phyloP scores from a whole-genome alignment of 345 rosid genomes.

The Acer yangbiense region DNA sequence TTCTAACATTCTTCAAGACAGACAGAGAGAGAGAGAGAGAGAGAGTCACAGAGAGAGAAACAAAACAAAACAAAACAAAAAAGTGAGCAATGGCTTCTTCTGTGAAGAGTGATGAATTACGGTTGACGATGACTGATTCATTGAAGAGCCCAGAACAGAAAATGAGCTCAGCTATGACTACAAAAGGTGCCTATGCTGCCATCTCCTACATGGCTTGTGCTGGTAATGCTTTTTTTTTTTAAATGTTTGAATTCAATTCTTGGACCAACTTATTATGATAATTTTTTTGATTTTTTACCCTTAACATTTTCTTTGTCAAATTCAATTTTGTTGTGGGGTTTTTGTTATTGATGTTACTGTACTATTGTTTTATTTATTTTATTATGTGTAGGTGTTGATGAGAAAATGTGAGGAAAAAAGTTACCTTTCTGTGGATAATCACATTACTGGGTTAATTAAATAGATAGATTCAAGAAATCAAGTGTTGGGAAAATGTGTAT shows the following conservation, averaged over 20 bases:
- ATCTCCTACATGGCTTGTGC: conserved; percentile 59
- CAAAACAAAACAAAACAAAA: not conserved
- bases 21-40: not conserved
- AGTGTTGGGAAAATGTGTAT: not conserved
- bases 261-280: not conserved
- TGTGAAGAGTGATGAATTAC: conserved; percentile 19
- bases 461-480: not conserved
- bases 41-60: not conserved
- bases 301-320: not conserved
- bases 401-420: not conserved
- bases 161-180: conserved; percentile 30
- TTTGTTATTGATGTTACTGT: not conserved
- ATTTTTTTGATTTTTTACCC: not conserved
- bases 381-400: not conserved
- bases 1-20: not conserved
- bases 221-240: conserved; percentile 29
- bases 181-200: conserved; percentile 54
- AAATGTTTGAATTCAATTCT: not conserved
- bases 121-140: conserved; percentile 12
- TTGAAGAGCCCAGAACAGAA: conserved; percentile 1
- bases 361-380: not conserved
- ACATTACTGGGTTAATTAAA: not conserved
- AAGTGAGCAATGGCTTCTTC: conserved; percentile 1
- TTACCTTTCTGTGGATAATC: not conserved
- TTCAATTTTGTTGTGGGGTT: not conserved